Base-by-base conservation (phyloP, 2,329 filamentous ascomycete genomes). In the Fonsecaea multimorphosa region DNA sequence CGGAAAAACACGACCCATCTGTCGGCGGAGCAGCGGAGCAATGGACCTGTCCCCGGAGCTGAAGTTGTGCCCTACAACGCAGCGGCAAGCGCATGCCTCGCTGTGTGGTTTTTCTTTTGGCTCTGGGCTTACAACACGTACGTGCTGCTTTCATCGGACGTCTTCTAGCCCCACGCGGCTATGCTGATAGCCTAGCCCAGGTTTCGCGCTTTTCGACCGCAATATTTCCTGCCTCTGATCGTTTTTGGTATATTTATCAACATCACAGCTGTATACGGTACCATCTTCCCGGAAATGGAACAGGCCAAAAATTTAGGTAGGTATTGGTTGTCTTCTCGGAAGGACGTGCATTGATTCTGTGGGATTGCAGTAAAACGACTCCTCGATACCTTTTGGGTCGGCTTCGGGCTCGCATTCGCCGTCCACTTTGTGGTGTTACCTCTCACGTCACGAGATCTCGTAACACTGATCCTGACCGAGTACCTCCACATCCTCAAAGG, bases 161-260 rank as follows among this genome's bases (percentile, higher is more conserved):
- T 38, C 8, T 3, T 29, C 9, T 14, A 53, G 8, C n/a, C 38
- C 7, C 5, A 52, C 2, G 11, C 24, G 29, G 29, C 49, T 1
- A 36, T 46, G 40, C 56, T 64, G 34, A 64, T 32, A 31, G 34
- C n/a, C 14, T 22, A 31, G 24, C 7, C n/a, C 74, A 78, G 84
- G 1, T 72, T 91, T 46, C 85, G 89, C 49, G 89, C 89, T 7
- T 89, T 87, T 71, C 82, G 84, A 51, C 88, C 89, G 1, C 86
- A 89, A 68, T 83, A 92, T 58, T 86, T 87, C 56, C 84, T 92
- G 38, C 89, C 90, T 0, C 83, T 87, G 24, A 90, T 92, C 61
- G 80, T 90, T 57, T 91, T 87, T 74, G 85, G 85, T 24, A 91
- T 92, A 63, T 83, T 91, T 57, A 83, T 86, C 58, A 90, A 89